Evolutionary conservation across 768 basidiomycete species (phyloP), one percentile per base, ranked within the genome.

Genomic region (Lepiota subincarnata): DNA sequence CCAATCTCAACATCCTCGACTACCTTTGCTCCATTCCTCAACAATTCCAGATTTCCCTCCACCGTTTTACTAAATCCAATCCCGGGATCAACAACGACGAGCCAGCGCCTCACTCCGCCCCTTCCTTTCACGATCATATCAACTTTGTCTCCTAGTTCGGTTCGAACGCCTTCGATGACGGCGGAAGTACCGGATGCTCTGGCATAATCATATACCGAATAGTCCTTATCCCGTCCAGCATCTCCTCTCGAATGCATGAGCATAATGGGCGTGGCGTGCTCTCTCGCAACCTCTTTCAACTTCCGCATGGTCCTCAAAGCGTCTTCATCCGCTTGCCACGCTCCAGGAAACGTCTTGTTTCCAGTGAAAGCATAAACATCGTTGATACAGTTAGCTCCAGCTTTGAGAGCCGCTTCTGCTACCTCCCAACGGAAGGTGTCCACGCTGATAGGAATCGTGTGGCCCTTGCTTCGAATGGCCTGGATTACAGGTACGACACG

Each of bases 181-280:
- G 77, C 69, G 0, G 71, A 75, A 52, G 8, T 36, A 19, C 31
- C 38, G 22, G 18, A 13, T 35, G 28, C 1, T 16, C 65, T 66
- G 1, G 70, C 71, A 57, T 78, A 78, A 0, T 40, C 57, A 63
- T 86, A 81, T 50, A 49, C 59, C 13, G 59, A 61, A 60, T 86
- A 86, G 57, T 84, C 76, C 70, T 90, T 90, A 73, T 93, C 79
- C 57, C 73, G 60, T 13, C 85, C 83, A 0, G 91, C 89, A 52
- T 90, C 88, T 0, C 92, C 94, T 3, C 94, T 76, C 0, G 92
- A 93, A 67, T 99, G 96, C 96, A 98, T 98, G 54, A 98, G 68
- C 8, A 98, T 73, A 45, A 94, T 86, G 0, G 94, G 95, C 0
- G 88, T 87, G 4, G 78, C 79, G 40, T 83, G 70, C 26, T 78